Base-by-base conservation (phyloP, 352 stramenopile species). In the Phytophthora ramorum region DNA sequence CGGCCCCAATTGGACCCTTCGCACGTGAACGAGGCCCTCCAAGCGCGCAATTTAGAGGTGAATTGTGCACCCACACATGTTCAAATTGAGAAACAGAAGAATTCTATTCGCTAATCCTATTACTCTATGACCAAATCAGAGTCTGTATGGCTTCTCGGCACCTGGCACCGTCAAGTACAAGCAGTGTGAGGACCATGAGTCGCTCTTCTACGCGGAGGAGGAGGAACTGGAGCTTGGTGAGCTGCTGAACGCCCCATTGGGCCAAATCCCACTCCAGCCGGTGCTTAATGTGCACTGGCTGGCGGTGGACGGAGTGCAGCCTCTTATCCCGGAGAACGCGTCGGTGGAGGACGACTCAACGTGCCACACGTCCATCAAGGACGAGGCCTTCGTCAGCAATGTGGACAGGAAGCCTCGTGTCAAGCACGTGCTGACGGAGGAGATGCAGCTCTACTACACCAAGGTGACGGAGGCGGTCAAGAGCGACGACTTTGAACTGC, bases 361-460 rank as follows among this genome's bases (percentile, higher is more conserved):
- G 35, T 80, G 78, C 38, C 78, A 78, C 44, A 94, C 83, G 54
- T 81, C 71, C 44, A 93, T 92, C 70, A 87, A 90, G 62, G 83
- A 93, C 73, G 82, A 92, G n/a, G 65, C 76, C 19, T 92, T 91
- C 57, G 71, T 89, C 17, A 78, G 72, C 62, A 75, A 78, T 43
- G 81, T 91, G 28, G 83, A 91, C 63, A 77, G 85, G 54, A 93
- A 93, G 59, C 87, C 81, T 16, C 77, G 91, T 12, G 85, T 93
- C 28, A 95, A 95, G 67, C 87, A 95, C 75, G 85, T 95, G 55
- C 71, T 97, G 35, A 94, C 89, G 4, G 84, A 95, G 46, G 90
- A 97, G 71, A 94, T 97, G 83, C 89, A 96, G 58, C 63, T 96
- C 6, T 97, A 96, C 74, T 97, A 92, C 58, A 87, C 84, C n/a